Evolutionary conservation across 805 yeast genomes (phyloP), one percentile per base, ranked within the genome.

Genomic region (Saccharomycopsis guyanensis): DNA sequence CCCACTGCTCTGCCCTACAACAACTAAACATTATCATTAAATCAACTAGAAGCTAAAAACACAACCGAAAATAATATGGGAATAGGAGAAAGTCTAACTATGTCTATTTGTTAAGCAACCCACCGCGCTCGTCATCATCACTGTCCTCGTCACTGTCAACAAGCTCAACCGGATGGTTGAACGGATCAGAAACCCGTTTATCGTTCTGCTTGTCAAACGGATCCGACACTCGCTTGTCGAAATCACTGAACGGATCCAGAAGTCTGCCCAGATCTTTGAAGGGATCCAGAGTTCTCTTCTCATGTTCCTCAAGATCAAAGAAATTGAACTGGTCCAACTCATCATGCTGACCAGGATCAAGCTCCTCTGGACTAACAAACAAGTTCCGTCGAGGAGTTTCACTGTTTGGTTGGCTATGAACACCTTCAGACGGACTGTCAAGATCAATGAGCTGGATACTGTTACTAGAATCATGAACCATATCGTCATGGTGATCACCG

Each of bases 381-480:
- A 8, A 33, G 37, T 33, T 18, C 7, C 20, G 18, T 18, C 10
- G 37, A 6, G 18, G 32, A 27, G 32, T 13, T 27, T 8, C 8
- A 13, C 32, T 27, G 32, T 10, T 27, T 10, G 32, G 13, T 10
- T 13, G 32, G 13, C 13, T 27, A 27, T 27, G n/a, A n/a, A n/a
- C 29, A 25, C 10, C 10, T 10, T 25, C 29, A 25, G 6, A 6
- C 29, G 51, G 49, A 35, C 43, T 40, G 24, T 41, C 45, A n/a
- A 50, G 15, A 20, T 45, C 40, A 22, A 50, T 48, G 13, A 50
- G 33, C 34, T 46, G 47, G 23, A 47, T 44, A 22, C 47, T 39
- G 32, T 18, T 18, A 13, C 29, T 22, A 25, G 33, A 18, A 7
- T 38, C 43, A 34, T 40, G 33, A 3, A 19, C 22, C 16, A 22